These are phyloP conservation scores for Infundibulicybe gibba DNA, from an alignment of 768 basidiomycete species.

Conservation along the genomic window DNA sequence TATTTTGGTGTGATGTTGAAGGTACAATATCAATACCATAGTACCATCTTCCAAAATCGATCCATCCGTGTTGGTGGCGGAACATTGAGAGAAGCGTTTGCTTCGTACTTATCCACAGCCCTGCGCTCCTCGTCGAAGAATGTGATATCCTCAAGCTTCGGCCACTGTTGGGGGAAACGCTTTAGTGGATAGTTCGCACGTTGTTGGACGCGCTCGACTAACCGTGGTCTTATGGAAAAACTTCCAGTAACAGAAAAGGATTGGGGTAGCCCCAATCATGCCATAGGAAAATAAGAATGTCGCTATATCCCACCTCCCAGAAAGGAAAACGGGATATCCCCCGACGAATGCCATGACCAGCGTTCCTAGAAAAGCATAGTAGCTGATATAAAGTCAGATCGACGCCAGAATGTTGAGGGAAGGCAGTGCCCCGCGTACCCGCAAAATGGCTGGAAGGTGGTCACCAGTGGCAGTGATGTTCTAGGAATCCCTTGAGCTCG, in stretches of 20 bases:
- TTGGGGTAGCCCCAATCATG: slow-evolving; percentile 38
- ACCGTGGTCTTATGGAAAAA: slow-evolving; percentile 35
- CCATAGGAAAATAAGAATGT: slow-evolving; percentile 48
- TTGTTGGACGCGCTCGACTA: slow-evolving; percentile 4
- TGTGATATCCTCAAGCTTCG: slow-evolving; percentile 28
- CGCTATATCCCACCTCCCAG: slow-evolving; percentile 43
- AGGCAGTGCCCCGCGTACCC: slow-evolving; percentile 24
- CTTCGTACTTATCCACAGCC: slow-evolving; percentile 41
- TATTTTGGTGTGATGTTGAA: no score
- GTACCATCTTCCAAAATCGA: no score
- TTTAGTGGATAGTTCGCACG: background rate
- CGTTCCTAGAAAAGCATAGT: slow-evolving; percentile 41
- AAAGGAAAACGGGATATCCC: slow-evolving; percentile 48
- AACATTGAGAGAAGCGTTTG: no score
- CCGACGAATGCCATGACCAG: slow-evolving; percentile 43
- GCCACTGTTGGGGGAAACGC: slow-evolving; percentile 27
- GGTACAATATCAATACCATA: no score
- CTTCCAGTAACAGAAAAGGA: slow-evolving; percentile 45
- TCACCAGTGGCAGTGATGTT: slow-evolving; percentile 39
- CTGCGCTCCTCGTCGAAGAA: slow-evolving; percentile 45
- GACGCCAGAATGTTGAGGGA: background rate
- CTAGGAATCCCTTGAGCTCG: slow-evolving; percentile 42
- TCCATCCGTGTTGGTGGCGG: no score
- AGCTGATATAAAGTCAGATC: slow-evolving; percentile 25
- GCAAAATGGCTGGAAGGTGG: slow-evolving; percentile 49